Base-by-base conservation (phyloP, 495 filamentous ascomycete genomes). In the Rostrohypoxylon terebratum region DNA sequence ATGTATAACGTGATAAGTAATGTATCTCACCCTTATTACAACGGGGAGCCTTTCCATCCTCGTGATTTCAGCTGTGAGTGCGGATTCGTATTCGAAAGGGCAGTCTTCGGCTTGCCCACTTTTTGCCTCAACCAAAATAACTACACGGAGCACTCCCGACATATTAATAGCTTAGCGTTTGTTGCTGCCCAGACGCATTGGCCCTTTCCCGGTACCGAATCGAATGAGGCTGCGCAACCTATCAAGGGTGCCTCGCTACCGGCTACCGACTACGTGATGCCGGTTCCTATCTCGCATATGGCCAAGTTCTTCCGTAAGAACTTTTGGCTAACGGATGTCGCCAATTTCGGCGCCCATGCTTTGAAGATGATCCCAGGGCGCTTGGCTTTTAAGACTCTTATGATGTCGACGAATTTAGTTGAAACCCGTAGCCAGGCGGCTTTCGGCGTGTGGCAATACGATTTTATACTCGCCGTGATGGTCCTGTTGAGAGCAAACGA, bases 61-160 rank as follows among this genome's bases (percentile, higher is more conserved):
- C 58, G 64, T 18, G 23, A 58, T 4, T 51, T 51, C 1, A 3
- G 0, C 0, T n/a, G 48, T 1, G 79, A 81, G 34, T 28, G 66
- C 0, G 79, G 79, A 0, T 68, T 62, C 34, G 74, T 77, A 3
- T 36, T 78, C 31, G 79, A 81, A 68, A 55, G 65, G 4, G 38
- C 55, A 1, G 18, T 76, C 6, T 71, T 60, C 61, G 71, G 68
- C n/a, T 2, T 2, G 21, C 6, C 14, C 63, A 9, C 13, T 14
- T 4, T 11, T 60, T 11, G 59, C 21, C 16, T 1, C 64, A 14
- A 0, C 8, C 14, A 6, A 9, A 3, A 4, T 55, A 31, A 1
- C 20, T 2, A 4, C 3, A 28, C 28, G 28, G 6, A 28, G 6
- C 4, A 9, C 20, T 18, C 28, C 11, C 48, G 48, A 53, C 48